Conservation (phyloP, 2,329 filamentous ascomycete species). For the Botrytis elliptica region DNA sequence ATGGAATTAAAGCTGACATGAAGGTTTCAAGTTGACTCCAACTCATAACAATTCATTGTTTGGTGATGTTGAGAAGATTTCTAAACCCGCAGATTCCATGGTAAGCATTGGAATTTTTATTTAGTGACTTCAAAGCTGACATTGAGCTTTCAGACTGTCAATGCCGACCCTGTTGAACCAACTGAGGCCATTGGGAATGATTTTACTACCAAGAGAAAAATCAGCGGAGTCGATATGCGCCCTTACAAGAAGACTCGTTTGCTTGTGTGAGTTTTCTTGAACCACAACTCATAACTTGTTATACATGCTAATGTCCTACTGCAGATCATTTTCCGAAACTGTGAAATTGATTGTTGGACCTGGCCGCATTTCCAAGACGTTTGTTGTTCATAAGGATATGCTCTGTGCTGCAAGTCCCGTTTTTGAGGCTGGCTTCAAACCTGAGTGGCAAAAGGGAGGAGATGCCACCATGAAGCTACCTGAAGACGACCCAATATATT, state of each 20-base stretch:
- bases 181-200: neutral
- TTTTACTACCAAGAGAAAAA: neutral
- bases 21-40: neutral
- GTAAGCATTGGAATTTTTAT: neutral
- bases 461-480: constrained; percentile 16
- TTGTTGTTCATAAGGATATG: constrained; percentile 22
- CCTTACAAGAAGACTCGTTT: neutral
- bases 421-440: constrained; percentile 24
- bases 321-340: neutral
- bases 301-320: neutral
- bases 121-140: neutral
- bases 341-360: constrained; percentile 20
- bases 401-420: constrained; percentile 24
- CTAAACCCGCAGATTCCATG: neutral
- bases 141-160: neutral
- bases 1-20: neutral
- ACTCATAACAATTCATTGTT: neutral
- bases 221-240: neutral
- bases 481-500: neutral
- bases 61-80: neutral
- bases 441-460: constrained; percentile 15
- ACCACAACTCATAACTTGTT: neutral
- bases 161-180: too few species aligned
- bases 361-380: neutral
- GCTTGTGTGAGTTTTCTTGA: neutral